Percentiles rank a stretch among this genome's conserved stretches.
phyloP scores from a whole-genome alignment of 163 green algal species.

The Coccomyxa subellipsoidea region DNA sequence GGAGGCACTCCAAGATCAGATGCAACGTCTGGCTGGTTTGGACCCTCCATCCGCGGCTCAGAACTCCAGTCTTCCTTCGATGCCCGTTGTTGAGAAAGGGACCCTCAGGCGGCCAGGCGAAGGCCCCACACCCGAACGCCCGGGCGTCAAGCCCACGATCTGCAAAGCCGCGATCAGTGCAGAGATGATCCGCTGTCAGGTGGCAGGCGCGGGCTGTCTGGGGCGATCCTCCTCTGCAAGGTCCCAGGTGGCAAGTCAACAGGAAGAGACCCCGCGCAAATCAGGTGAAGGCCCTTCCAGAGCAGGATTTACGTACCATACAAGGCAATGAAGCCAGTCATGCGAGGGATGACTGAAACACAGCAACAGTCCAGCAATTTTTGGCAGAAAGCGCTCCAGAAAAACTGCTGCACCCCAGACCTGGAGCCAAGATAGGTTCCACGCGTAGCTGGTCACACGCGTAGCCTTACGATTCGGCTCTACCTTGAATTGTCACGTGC shows the following conservation, averaged over 20 bases:
- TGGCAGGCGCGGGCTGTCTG: neutral
- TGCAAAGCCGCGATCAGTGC: neutral
- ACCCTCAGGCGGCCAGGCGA: neutral
- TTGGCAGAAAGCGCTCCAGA: neutral
- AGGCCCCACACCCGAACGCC: neutral
- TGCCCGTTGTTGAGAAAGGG: neutral
- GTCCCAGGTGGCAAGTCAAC: neutral
- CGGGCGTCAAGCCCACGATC: neutral
- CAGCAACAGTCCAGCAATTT: neutral
- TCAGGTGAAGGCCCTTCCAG: neutral
- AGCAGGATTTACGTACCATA: neutral
- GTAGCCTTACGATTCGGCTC: neutral
- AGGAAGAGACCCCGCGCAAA: neutral
- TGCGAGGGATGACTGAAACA: neutral
- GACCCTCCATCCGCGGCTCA: neutral
- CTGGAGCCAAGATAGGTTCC: neutral
- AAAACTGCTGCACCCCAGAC: neutral
- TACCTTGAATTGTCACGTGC: neutral
- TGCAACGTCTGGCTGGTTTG: neutral
- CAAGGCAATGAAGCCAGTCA: neutral
- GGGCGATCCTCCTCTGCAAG: neutral
- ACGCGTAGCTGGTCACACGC: neutral
- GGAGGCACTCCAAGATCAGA: neutral
- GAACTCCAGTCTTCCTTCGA: neutral
- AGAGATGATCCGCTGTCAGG: neutral